Conservation (phyloP, 2,329 filamentous ascomycete species). For the Aspergillus candidus region DNA sequence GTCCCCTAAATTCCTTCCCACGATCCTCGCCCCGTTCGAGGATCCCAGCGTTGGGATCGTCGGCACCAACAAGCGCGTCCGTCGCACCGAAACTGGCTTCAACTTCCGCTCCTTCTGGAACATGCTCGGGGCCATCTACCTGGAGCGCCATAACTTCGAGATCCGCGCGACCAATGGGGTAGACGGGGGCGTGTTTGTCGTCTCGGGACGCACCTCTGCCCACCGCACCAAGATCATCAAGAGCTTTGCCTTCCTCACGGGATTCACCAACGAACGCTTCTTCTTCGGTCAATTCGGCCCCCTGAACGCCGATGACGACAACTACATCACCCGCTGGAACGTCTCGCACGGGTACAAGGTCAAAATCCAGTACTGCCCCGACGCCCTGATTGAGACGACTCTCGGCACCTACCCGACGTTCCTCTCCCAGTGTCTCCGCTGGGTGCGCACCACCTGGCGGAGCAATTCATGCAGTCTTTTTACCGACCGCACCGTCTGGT, state of each 20-base stretch:
- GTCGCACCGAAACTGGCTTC: constrained; percentile 27
- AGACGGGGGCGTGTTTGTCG: constrained; percentile 54
- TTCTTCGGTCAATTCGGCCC: constrained; percentile 42
- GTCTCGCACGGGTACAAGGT: constrained; percentile 49
- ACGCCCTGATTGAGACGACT: constrained; percentile 48
- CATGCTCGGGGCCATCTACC: constrained; percentile 53
- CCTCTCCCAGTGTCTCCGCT: constrained; percentile 49
- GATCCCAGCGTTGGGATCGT: constrained; percentile 48
- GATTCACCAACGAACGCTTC: constrained; percentile 49
- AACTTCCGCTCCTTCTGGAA: constrained; percentile 40
- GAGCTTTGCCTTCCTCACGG: constrained; percentile 36
- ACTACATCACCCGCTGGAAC: constrained; percentile 53
- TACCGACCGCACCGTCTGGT: constrained; percentile 35
- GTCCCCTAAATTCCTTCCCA: constrained; percentile 32
- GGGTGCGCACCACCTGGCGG: constrained; percentile 55
- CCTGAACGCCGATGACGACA: constrained; percentile 55
- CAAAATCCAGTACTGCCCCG: constrained; percentile 48
- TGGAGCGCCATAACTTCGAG: constrained; percentile 59
- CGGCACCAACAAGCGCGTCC: constrained; percentile 52
- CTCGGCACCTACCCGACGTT: constrained; percentile 50
- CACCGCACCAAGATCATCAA: constrained; percentile 49
- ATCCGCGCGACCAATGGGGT: constrained; percentile 51
- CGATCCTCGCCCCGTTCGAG: constrained; percentile 41
- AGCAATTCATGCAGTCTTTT: constrained; percentile 49
- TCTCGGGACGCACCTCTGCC: constrained; percentile 52